Conservation (phyloP, 1,284 basidiomycete genomes). For the Earliella scabrosa region DNA sequence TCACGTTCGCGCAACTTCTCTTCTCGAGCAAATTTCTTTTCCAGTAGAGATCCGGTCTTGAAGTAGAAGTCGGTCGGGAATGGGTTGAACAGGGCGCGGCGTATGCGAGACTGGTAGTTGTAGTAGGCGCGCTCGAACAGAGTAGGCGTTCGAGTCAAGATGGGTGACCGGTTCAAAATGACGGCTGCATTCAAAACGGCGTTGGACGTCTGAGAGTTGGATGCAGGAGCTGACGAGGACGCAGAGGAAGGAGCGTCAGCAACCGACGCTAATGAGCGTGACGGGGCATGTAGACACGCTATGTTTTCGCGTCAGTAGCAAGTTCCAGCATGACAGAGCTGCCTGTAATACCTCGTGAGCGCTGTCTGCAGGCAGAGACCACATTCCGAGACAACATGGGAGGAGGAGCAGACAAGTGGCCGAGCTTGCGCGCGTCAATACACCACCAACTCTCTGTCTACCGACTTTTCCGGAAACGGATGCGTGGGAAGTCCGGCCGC, state of each 20-base stretch:
- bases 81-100: conserved; percentile 87
- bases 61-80: conserved; percentile 94
- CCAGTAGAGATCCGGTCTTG: conserved; percentile 88
- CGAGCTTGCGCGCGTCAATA: no score
- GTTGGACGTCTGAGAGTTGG: no score
- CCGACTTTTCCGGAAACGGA: conserved; percentile 14
- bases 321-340: background rate
- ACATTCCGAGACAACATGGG: conserved; percentile 43
- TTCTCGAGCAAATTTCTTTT: conserved; percentile 79
- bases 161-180: conserved; percentile 84
- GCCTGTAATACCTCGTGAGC: conserved; percentile 33
- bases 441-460: conserved; percentile 10
- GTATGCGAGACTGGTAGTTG: conserved; percentile 84
- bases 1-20: conserved; percentile 71
- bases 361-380: conserved; percentile 37
- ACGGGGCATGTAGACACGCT: conserved; percentile 26
- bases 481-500: conserved; percentile 17
- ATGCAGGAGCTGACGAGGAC: conserved; percentile 20
- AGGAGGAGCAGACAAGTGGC: conserved; percentile 19
- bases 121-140: conserved; percentile 87
- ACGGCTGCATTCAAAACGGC: conserved; percentile 54
- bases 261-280: conserved; percentile 36
- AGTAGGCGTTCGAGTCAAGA: conserved; percentile 78
- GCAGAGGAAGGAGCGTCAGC: conserved; percentile 27
- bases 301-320: background rate